Percentiles rank a stretch among this genome's conserved stretches.
These are phyloP conservation scores for Hibiscus trionum DNA, from an alignment of 345 rosid genomes.

Conservation along the genomic window DNA sequence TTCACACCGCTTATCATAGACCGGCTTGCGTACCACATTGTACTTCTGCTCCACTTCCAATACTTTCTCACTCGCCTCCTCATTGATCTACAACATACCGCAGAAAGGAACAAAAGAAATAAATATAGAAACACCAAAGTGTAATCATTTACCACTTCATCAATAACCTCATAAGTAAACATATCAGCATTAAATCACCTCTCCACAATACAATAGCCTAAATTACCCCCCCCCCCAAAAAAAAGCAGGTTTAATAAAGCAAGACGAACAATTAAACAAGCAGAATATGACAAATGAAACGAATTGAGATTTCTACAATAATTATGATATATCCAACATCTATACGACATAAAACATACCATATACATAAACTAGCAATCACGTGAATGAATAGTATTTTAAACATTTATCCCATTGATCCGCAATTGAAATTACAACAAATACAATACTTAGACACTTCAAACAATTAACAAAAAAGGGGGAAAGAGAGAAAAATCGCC, in stretches of 20 bases:
- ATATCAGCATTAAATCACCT: not conserved
- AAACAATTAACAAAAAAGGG: no score
- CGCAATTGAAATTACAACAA: not conserved
- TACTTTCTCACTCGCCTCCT: slow-evolving; percentile 87
- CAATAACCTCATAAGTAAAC: not conserved
- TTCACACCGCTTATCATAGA: slow-evolving; percentile 72
- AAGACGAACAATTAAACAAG: not conserved
- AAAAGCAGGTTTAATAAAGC: not conserved
- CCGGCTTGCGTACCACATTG: slow-evolving; percentile 73
- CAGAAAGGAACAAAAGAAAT: not conserved
- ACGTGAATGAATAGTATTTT: not conserved
- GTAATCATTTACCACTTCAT: not conserved
- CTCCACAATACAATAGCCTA: not conserved
- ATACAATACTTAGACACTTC: not conserved
- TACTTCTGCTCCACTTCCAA: slow-evolving; percentile 85
- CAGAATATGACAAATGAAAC: not conserved
- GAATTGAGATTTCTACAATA: not conserved
- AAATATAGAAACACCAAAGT: not conserved
- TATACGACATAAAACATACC: not conserved
- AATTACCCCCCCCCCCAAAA: not conserved
- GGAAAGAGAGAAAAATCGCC: no score
- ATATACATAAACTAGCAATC: not conserved
- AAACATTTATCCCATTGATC: not conserved
- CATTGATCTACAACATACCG: slow-evolving; percentile 52
- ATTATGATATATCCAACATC: not conserved